Base-by-base conservation (phyloP, 306 rosid species). In the Canavalia gladiata region DNA sequence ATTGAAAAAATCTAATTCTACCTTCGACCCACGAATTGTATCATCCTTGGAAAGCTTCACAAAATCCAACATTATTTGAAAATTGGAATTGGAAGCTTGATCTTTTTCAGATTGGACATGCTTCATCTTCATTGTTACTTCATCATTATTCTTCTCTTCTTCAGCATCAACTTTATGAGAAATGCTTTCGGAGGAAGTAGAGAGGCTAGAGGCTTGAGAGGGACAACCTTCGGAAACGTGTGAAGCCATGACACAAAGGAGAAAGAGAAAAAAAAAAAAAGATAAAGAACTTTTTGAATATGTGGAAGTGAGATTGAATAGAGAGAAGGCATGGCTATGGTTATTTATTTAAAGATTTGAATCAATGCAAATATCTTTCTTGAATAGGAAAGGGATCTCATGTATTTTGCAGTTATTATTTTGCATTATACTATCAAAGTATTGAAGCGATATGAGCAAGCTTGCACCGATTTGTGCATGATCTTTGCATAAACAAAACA, bases 151-250 rank as follows among this genome's bases (percentile, higher is more conserved):
- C 1, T 41, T 66, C 52, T 25, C n/a, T 41, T 73, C n/a, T 13
- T 51, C 76, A 50, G 2, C 34, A 1, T 29, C 67, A 7, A 29
- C 8, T 35, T n/a, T 29, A 7, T 46, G 29, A 0, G 31, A 33
- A 55, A 62, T 51, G 31, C 56, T 54, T 11, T 80, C 86, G 0
- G 87, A 82, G 8, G 88, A 60, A 2, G 73, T 85, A 1, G 94
- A 87, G 81, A 88, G 83, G 81, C 81, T 79, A 0, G 92, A 88
- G 76, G 86, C 72, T 68, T 89, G 84, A 2, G 89, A 85, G 3
- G 83, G 80, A 64, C 69, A 78, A 7, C 2, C 45, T 8, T 55
- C 69, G 3, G 30, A 74, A 11, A 37, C 31, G 2, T 45, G 30
- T 59, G 81, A 47, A 28, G 82, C 89, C 94, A 90, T 90, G 60